Evolutionary conservation across 2,329 filamentous ascomycete genomes (phyloP).

Genomic region (Xylariaceae sp.): DNA sequence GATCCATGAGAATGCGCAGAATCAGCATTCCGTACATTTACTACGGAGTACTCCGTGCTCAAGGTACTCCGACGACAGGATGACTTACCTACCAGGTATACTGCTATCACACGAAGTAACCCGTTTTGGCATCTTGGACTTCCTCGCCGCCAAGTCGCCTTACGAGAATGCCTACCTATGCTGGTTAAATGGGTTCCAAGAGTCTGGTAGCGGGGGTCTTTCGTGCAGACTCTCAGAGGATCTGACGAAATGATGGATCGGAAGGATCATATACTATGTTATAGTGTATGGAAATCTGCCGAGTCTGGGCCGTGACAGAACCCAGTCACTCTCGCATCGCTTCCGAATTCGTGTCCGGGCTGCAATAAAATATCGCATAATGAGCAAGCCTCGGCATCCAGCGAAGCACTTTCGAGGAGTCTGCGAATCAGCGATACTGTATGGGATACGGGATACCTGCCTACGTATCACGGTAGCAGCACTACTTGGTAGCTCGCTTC

Average conservation of each 20-base stretch:
- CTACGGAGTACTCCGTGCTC: neutral
- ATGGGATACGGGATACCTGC: too few species aligned
- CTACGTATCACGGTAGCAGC: neutral
- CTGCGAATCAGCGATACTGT: neutral
- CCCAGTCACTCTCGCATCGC: neutral
- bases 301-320: neutral
- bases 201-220: neutral
- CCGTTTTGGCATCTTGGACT: neutral
- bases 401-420: neutral
- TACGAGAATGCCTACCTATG: neutral
- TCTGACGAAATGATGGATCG: neutral
- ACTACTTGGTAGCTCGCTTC: neutral
- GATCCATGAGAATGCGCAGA: neutral
- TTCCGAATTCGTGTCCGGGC: neutral
- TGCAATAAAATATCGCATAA: neutral
- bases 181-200: neutral
- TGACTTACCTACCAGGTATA: neutral
- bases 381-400: neutral
- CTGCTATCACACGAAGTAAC: neutral
- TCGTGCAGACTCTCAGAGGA: neutral
- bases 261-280: neutral
- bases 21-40: neutral
- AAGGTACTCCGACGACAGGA: neutral
- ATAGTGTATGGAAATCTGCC: neutral
- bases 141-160: neutral